Conservation (phyloP, 306 rosid species). For the Gleditsia sinensis region DNA sequence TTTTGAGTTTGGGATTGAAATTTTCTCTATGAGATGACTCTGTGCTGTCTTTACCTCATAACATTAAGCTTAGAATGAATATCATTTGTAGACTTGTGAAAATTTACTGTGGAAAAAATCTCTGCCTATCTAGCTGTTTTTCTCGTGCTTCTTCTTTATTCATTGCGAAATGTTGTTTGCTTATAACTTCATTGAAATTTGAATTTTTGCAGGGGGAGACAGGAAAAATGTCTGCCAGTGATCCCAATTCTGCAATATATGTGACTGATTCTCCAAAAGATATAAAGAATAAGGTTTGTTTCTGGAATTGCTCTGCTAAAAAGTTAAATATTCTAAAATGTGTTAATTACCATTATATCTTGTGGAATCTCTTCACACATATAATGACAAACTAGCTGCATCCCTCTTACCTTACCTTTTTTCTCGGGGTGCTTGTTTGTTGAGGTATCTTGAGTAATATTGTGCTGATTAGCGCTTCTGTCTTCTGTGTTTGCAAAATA, state of each 20-base stretch:
- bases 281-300: slow-evolving; percentile 78
- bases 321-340: not conserved
- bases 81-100: slow-evolving; percentile 12
- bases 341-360: not conserved
- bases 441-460: not conserved
- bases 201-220: slow-evolving; percentile 81
- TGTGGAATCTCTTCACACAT: slow-evolving; percentile 5
- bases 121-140: slow-evolving; percentile 5
- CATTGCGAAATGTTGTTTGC: not conserved
- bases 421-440: not conserved
- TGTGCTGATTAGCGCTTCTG: not conserved
- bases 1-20: not conserved
- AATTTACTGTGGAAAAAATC: slow-evolving; percentile 11
- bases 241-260: slow-evolving; percentile 95
- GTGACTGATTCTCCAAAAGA: slow-evolving; percentile 92
- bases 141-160: slow-evolving; percentile 3
- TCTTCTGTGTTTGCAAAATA: slow-evolving; percentile 9
- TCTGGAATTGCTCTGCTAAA: slow-evolving; percentile 8
- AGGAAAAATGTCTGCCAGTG: slow-evolving; percentile 98
- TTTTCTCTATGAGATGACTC: not conserved
- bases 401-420: too few species aligned
- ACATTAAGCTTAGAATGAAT: not conserved
- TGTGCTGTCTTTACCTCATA: not conserved
- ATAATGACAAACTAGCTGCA: not conserved
- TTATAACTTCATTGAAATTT: slow-evolving; percentile 27